A percentile compares a stretch with the other conserved stretches of the same genome.
These are phyloP conservation scores for Erysimum cheiranthoides DNA, from an alignment of 345 rosid species.

Conservation along the genomic window DNA sequence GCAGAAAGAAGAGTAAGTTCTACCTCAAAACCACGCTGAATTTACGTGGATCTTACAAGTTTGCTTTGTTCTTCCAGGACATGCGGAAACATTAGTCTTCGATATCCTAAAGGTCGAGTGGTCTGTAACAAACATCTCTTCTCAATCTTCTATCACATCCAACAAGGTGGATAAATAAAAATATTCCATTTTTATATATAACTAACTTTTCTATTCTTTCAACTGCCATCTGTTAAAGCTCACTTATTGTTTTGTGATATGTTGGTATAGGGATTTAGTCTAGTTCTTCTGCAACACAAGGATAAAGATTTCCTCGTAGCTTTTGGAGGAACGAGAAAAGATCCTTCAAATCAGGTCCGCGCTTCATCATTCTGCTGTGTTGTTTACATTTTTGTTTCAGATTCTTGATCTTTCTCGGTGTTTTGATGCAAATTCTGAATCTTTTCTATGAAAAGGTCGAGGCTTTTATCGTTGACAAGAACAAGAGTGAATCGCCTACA, in stretches of 20 bases:
- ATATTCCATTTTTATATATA: neutral
- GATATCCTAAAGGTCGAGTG: conserved; percentile 82
- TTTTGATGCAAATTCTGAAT: conserved; percentile 17
- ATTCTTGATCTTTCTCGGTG: neutral
- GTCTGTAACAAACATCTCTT: conserved; percentile 76
- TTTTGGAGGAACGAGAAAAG: conserved; percentile 87
- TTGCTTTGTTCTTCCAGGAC: conserved; percentile 59
- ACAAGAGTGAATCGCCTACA: conserved; percentile 65
- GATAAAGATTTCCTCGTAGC: conserved; percentile 95
- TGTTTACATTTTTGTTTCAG: neutral
- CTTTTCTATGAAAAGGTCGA: conserved; percentile 65
- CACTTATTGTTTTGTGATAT: conserved; percentile 16
- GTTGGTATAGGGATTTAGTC: conserved; percentile 77
- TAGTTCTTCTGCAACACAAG: conserved; percentile 86
- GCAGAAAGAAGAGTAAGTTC: conserved; percentile 85
- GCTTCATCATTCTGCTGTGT: conserved; percentile 23
- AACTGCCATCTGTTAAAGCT: conserved; percentile 3
- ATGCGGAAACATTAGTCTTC: conserved; percentile 79
- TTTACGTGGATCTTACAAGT: conserved; percentile 2
- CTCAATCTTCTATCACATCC: conserved; percentile 72
- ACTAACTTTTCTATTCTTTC: neutral
- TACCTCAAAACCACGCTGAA: conserved; percentile 27
- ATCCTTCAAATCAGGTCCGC: conserved; percentile 91
- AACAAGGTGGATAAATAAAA: conserved; percentile 61
- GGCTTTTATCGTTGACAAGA: conserved; percentile 73